phyloP scores from a whole-genome alignment of 176 grass and related monocot species.

The Paspalum notatum region DNA sequence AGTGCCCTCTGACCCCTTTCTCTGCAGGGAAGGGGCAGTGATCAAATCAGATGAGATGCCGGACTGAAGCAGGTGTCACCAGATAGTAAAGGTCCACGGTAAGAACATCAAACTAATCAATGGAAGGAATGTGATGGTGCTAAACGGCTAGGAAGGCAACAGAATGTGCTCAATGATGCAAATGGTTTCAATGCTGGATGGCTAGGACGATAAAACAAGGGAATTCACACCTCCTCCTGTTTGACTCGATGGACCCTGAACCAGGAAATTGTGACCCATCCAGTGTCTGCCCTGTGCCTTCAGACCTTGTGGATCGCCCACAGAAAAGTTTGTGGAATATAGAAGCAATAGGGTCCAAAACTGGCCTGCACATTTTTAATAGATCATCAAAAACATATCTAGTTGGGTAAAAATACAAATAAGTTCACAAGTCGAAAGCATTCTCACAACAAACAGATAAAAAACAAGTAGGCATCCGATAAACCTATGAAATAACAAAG shows the following conservation, averaged over 20 bases:
- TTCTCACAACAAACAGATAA: neutral
- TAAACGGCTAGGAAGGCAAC: neutral
- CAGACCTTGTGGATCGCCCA: slow-evolving; percentile 55
- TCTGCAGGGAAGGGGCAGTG: slow-evolving; percentile 43
- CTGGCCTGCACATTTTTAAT: slow-evolving; percentile 52
- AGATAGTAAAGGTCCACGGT: neutral
- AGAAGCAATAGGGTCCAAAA: slow-evolving; percentile 74
- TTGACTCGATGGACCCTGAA: slow-evolving; percentile 64
- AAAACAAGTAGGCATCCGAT: neutral
- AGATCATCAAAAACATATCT: neutral
- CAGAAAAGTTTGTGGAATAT: slow-evolving; percentile 72
- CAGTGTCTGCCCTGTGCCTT: slow-evolving; percentile 47
- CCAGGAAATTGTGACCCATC: slow-evolving; percentile 71
- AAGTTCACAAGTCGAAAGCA: neutral
- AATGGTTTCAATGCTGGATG: neutral
- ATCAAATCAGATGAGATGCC: neutral
- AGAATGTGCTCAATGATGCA: neutral
- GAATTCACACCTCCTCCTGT: slow-evolving; percentile 59
- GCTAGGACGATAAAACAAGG: neutral
- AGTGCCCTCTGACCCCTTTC: slow-evolving; percentile 84
- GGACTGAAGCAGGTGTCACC: neutral
- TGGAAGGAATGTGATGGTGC: neutral
- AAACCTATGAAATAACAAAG: neutral
- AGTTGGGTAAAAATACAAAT: neutral
- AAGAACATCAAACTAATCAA: neutral